These are phyloP conservation scores for Penicillium oxalicum DNA, from an alignment of 2,329 filamentous ascomycete genomes.

Conservation along the genomic window DNA sequence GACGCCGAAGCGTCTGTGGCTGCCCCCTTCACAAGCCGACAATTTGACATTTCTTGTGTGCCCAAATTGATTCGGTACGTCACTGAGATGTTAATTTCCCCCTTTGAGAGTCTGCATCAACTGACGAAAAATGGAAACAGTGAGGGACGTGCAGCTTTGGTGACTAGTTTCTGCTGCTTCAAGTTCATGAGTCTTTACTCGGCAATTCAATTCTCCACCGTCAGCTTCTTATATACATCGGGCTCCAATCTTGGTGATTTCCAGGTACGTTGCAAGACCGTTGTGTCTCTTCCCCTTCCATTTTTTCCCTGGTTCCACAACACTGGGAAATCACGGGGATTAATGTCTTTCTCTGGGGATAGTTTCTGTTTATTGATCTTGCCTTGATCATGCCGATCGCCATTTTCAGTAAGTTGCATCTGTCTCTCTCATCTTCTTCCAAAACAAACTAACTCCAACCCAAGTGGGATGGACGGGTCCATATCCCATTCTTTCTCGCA, in stretches of 20 bases:
- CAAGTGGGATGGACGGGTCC: constrained; percentile 90
- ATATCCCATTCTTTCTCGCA: constrained; percentile 67
- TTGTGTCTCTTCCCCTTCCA: too few species aligned
- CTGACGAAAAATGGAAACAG: constrained; percentile 37
- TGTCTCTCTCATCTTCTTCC: not conserved
- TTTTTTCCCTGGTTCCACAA: too few species aligned
- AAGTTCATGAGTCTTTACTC: constrained; percentile 99
- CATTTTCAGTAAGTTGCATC: constrained; percentile 65
- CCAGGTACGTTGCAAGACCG: constrained; percentile 48
- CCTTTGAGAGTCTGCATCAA: not conserved
- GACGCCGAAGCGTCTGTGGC: constrained; percentile 97
- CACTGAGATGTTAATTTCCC: not conserved
- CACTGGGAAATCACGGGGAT: too few species aligned
- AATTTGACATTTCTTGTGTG: constrained; percentile 96
- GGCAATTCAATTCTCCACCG: constrained; percentile 96
- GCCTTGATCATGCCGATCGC: constrained; percentile 90
- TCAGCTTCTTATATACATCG: constrained; percentile 91
- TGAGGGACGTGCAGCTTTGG: constrained; percentile 86
- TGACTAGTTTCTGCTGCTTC: constrained; percentile 99
- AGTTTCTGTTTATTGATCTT: constrained; percentile 92
- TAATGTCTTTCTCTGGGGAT: constrained; percentile 4
- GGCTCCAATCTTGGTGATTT: constrained; percentile 96
- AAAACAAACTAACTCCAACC: constrained; percentile 2
- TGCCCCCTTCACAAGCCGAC: constrained; percentile 90
- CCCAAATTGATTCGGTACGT: constrained; percentile 75